phyloP scores from a whole-genome alignment of 495 filamentous ascomycete genomes.

The Lentithecium fluviatile region DNA sequence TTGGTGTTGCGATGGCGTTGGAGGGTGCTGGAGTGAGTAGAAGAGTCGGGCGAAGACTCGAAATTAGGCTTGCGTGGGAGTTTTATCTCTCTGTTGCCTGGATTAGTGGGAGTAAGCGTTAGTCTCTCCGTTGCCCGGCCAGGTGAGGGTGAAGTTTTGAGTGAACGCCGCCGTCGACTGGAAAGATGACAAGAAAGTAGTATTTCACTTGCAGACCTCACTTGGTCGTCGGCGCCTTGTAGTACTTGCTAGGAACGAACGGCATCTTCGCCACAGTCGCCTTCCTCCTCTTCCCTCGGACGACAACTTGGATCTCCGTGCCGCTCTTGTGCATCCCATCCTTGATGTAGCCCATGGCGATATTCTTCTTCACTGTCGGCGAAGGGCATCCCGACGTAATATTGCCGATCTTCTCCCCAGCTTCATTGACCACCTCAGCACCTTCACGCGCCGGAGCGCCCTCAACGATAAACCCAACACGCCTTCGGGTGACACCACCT shows the following conservation, averaged over 20 bases:
- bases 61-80: no score
- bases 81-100: no score
- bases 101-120: no score
- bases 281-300: constrained; percentile 77
- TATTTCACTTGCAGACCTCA: no score
- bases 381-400: constrained; percentile 90
- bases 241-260: constrained; percentile 83
- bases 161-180: no score
- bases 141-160: no score
- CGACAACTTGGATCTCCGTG: constrained; percentile 75
- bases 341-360: constrained; percentile 94
- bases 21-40: no score
- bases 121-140: no score
- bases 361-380: constrained; percentile 80
- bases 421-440: constrained; percentile 67
- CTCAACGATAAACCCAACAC: constrained; percentile 79
- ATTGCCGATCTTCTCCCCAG: constrained; percentile 60
- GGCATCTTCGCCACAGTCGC: constrained; percentile 90
- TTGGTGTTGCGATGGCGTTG: no score
- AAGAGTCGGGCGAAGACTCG: no score
- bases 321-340: constrained; percentile 81
- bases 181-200: no score
- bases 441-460: constrained; percentile 90
- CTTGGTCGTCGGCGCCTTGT: constrained; percentile 21
- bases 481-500: constrained; percentile 63